phyloP scores from a whole-genome alignment of 208 protist species.

The Trypanosoma congolense region DNA sequence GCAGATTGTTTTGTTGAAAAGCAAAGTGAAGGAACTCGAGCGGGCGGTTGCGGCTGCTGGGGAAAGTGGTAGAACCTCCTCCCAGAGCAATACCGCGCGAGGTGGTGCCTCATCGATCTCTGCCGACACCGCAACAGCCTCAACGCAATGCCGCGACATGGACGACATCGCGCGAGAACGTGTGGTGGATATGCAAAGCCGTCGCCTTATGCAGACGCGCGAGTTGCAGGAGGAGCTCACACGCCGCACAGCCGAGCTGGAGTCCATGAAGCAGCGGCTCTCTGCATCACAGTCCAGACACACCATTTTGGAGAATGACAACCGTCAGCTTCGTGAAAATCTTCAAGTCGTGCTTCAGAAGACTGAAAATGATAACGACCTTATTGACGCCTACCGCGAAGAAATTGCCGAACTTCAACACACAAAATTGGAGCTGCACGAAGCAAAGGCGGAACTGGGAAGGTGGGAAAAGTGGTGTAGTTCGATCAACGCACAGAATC shows the following conservation, averaged over 20 bases:
- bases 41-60: slow-evolving; percentile 18
- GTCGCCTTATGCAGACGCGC: slow-evolving; percentile 36
- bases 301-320: slow-evolving; percentile 47
- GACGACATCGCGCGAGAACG: slow-evolving; percentile 54
- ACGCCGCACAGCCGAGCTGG: slow-evolving; percentile 17
- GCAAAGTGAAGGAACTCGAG: slow-evolving; percentile 61
- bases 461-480: not conserved
- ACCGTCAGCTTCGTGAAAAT: slow-evolving; percentile 48
- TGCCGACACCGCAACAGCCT: not conserved
- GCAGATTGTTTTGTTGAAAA: slow-evolving; percentile 66
- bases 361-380: slow-evolving; percentile 60
- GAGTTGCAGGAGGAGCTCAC: slow-evolving; percentile 35
- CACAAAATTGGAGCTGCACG: slow-evolving; percentile 16
- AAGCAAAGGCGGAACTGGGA: slow-evolving; percentile 9
- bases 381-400: slow-evolving; percentile 63
- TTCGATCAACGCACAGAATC: not conserved
- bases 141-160: slow-evolving; percentile 24
- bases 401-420: slow-evolving; percentile 24
- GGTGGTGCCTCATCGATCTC: not conserved
- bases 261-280: slow-evolving; percentile 32
- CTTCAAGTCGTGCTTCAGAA: slow-evolving; percentile 62
- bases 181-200: slow-evolving; percentile 34
- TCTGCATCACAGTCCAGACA: slow-evolving; percentile 50
- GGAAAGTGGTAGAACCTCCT: no score
- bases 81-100: no score